Evolutionary conservation across 116 monocot genomes (phyloP), one percentile per base, ranked within the genome.

Genomic region (Phalaenopsis hybrid): DNA sequence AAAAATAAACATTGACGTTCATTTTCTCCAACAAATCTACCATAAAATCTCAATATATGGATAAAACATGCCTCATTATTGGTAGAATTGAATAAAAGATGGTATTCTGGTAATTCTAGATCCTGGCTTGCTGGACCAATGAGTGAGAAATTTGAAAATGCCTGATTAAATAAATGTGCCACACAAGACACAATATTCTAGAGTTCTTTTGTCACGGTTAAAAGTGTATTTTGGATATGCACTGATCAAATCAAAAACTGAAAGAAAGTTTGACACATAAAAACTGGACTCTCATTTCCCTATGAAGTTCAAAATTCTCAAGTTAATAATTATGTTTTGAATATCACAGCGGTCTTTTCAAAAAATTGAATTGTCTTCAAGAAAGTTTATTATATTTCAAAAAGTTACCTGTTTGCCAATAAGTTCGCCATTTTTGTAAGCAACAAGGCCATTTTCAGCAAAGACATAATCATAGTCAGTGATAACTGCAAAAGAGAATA

Each of bases 391-490:
- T n/a, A 57, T 11, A 58, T 7, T 21, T 28, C 28, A 33, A 43
- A 7, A 67, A 45, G 68, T 74, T 90, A 96, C 96, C 94, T 96
- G 91, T n/a, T 57, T 82, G 74, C 87, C 96, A 78, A 96, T 83
- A 21, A 94, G 92, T 55, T 96, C 83, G 20, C 96, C 96, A 80
- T 86, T 85, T 88, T 92, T 94, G 86, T 94, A 87, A 78, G 96
- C 96, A 81, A 96, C 88, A 84, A 96, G 94, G 23, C 96, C 96
- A 85, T 96, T 96, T 85, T 96, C 96, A 41, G 96, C 89, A 78
- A 96, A 96, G 41, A 87, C 88, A 90, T 91, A 96, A 83, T 94
- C 94, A 80, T 96, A 96, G 79, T 94, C 94, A 65, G 78, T 85
- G 49, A 85, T 86, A 76, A 91, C 96, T 96, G 91, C 89, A 90